These are phyloP conservation scores for Rhodamnia argentea DNA, from an alignment of 345 rosid genomes.

Conservation along the genomic window DNA sequence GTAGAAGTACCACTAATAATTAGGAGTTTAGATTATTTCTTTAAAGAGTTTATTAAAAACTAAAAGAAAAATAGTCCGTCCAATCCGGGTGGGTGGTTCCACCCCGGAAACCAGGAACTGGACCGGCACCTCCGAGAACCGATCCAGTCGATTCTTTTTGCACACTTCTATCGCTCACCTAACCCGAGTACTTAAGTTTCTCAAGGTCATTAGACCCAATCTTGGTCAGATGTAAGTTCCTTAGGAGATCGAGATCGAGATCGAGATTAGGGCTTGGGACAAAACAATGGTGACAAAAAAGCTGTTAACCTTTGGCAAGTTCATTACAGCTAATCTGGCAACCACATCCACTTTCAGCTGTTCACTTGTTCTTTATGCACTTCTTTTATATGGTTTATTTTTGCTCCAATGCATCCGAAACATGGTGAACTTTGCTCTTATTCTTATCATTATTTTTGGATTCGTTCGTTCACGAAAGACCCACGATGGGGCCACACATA, in stretches of 20 bases:
- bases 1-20: too few relatives aligned
- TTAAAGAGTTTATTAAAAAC: too few relatives aligned
- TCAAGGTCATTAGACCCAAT: neutral
- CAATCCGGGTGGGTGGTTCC: too few relatives aligned
- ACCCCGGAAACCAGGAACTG: too few relatives aligned
- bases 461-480: conserved; percentile 1
- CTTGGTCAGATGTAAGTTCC: neutral
- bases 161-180: neutral
- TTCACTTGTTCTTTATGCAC: neutral
- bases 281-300: neutral
- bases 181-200: neutral
- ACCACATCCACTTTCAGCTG: neutral
- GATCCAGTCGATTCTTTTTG: too few relatives aligned
- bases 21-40: too few relatives aligned
- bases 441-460: neutral
- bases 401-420: neutral
- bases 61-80: too few relatives aligned
- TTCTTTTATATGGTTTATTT: neutral
- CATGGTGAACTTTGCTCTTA: neutral
- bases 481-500: conserved; percentile 21
- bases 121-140: too few relatives aligned
- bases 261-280: neutral
- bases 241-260: too few relatives aligned
- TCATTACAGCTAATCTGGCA: neutral
- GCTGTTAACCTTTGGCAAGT: neutral